A percentile compares a stretch with the other conserved stretches of the same genome.
phyloP scores from a whole-genome alignment of 352 stramenopile species.

The Pythium insidiosum region DNA sequence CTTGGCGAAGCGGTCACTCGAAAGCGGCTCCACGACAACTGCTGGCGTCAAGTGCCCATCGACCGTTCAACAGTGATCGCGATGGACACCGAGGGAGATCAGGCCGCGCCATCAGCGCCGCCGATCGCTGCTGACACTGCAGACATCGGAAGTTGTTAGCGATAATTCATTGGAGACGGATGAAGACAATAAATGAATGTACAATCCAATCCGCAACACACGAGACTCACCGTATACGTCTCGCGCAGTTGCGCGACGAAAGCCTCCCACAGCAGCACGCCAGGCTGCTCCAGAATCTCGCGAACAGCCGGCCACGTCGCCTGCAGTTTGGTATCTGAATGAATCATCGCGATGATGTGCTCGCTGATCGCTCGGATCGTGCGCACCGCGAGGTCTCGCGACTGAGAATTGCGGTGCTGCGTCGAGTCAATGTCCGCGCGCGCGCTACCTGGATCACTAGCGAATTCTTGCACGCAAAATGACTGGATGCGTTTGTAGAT shows the following conservation, averaged over 20 bases:
- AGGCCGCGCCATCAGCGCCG: too few relatives aligned
- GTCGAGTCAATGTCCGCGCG: neutral
- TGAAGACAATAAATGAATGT: neutral
- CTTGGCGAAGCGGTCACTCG: too few relatives aligned
- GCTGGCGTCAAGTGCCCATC: too few relatives aligned
- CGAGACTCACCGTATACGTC: slow-evolving; percentile 9
- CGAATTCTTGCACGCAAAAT: slow-evolving; percentile 7
- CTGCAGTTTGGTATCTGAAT: slow-evolving; percentile 2
- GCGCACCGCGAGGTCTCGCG: slow-evolving; percentile 3
- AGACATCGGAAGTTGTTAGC: neutral
- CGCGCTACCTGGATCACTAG: too few relatives aligned
- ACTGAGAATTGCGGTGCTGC: neutral
- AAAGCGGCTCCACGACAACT: too few relatives aligned
- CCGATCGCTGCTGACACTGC: too few relatives aligned
- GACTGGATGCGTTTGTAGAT: slow-evolving; percentile 6
- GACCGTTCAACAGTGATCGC: too few relatives aligned
- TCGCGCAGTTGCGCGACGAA: slow-evolving; percentile 13
- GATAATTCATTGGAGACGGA: neutral
- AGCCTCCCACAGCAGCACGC: slow-evolving; percentile 6
- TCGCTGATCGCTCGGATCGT: slow-evolving; percentile 9
- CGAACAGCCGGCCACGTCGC: slow-evolving; percentile 6
- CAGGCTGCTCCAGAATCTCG: slow-evolving; percentile 6
- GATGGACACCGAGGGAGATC: too few relatives aligned
- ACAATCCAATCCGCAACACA: neutral
- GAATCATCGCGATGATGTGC: slow-evolving; percentile 3